Evolutionary conservation across 768 basidiomycete species (phyloP).

Genomic region (Hygrophorus pudorinus): DNA sequence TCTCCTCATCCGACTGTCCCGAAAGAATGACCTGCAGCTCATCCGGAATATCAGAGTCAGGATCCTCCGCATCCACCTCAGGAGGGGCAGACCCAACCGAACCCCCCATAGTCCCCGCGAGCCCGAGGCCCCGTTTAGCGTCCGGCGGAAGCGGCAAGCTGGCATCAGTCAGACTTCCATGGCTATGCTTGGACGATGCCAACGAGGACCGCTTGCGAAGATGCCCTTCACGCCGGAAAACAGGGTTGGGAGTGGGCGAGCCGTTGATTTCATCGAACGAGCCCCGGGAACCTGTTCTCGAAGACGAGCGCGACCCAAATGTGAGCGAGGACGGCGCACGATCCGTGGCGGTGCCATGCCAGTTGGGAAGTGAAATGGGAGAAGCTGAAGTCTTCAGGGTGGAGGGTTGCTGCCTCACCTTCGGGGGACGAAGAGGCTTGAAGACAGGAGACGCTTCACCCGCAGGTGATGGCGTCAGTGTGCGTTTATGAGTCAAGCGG

Average conservation of each 20-base stretch:
- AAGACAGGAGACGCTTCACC: constrained; percentile 49
- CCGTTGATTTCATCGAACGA: constrained; percentile 10
- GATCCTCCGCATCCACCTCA: constrained; percentile 46
- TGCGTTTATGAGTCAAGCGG: constrained; percentile 39
- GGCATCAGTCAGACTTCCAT: not conserved
- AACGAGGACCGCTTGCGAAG: constrained; percentile 17
- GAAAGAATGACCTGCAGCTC: constrained; percentile 59
- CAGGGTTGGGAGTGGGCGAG: constrained; percentile 18
- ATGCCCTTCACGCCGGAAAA: constrained; percentile 22
- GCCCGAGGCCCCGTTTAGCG: constrained; percentile 46
- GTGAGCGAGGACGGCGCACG: constrained; percentile 30
- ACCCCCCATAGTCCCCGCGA: constrained; percentile 60
- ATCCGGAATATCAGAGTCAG: constrained; percentile 73
- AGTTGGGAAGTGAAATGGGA: constrained; percentile 15
- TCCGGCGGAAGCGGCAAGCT: constrained; percentile 35
- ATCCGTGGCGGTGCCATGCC: constrained; percentile 13
- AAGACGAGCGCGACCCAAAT: constrained; percentile 25
- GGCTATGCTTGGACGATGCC: constrained; percentile 10
- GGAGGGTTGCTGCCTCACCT: constrained; percentile 13
- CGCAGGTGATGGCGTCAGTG: constrained; percentile 47
- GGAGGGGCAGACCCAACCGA: constrained; percentile 36
- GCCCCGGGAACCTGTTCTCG: constrained; percentile 9
- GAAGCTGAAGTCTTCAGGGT: constrained; percentile 9
- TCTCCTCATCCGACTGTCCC: constrained; percentile 24
- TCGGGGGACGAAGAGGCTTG: constrained; percentile 46